Conservation (phyloP, 345 rosid genomes). For the Eutrema japonicum region DNA sequence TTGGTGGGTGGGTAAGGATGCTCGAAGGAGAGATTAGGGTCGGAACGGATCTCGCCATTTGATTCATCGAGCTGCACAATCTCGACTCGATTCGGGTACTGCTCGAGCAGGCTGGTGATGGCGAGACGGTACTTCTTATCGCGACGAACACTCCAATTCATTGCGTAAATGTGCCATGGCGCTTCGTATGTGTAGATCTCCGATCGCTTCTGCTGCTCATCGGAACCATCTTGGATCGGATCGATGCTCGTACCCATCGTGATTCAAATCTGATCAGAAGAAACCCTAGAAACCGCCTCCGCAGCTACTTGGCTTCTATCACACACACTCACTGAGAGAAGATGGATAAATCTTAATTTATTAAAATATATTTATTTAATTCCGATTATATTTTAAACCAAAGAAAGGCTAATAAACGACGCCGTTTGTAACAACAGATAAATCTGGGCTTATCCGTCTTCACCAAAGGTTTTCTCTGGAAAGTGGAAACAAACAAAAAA, state of each 20-base stretch:
- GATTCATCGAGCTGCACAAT: slow-evolving; percentile 95
- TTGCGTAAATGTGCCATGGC: slow-evolving; percentile 97
- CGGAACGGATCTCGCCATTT: slow-evolving; percentile 92
- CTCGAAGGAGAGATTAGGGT: slow-evolving; percentile 84
- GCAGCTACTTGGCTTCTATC: slow-evolving; percentile 21
- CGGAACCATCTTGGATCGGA: slow-evolving; percentile 75
- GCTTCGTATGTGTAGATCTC: slow-evolving; percentile 99
- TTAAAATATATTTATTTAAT: neutral
- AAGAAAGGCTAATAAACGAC: slow-evolving; percentile 6
- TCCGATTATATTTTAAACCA: neutral
- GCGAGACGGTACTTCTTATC: slow-evolving; percentile 97
- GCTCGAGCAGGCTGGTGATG: slow-evolving; percentile 88
- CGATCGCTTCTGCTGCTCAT: slow-evolving; percentile 91
- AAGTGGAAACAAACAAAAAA: neutral
- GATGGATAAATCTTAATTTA: slow-evolving; percentile 21
- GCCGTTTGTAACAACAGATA: neutral
- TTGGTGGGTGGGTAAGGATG: slow-evolving; percentile 94
- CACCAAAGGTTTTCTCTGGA: neutral
- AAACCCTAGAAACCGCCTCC: slow-evolving; percentile 45
- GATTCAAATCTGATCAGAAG: neutral
- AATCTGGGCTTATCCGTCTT: neutral
- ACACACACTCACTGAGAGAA: slow-evolving; percentile 35
- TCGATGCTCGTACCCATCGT: slow-evolving; percentile 79
- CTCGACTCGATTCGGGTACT: slow-evolving; percentile 76
- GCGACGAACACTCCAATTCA: slow-evolving; percentile 99